Percentiles rank a stretch among this genome's conserved stretches.
phyloP scores from a whole-genome alignment of 306 rosid genomes.

The Malus asiatica region DNA sequence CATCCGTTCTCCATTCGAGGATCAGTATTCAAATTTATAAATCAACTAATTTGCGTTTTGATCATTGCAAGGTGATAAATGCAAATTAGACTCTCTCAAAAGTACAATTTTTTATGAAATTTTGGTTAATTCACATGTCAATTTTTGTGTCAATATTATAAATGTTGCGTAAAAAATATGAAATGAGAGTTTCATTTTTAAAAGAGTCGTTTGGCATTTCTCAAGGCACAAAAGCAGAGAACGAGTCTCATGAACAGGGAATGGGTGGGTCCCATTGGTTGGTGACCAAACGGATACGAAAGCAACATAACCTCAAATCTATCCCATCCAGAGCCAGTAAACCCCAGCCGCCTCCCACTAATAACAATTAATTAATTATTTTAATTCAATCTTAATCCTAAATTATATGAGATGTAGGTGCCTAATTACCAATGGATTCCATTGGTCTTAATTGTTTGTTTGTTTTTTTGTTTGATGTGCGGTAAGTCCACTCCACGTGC shows the following conservation, averaged over 20 bases:
- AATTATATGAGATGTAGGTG: background rate
- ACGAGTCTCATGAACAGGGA: too few relatives aligned
- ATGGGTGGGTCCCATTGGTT: constrained; percentile 37
- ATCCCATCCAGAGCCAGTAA: constrained; percentile 16
- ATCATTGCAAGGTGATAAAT: too few relatives aligned
- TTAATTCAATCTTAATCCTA: background rate
- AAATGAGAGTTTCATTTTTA: too few relatives aligned
- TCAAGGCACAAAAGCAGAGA: too few relatives aligned
- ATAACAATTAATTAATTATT: background rate
- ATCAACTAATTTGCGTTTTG: too few relatives aligned
- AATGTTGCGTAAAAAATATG: too few relatives aligned
- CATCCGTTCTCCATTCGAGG: too few relatives aligned
- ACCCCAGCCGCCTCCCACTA: constrained; percentile 43
- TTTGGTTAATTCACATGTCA: rapidly evolving
- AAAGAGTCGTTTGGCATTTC: too few relatives aligned
- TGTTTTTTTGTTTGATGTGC: background rate
- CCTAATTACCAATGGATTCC: background rate
- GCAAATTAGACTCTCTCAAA: too few relatives aligned
- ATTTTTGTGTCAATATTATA: too few relatives aligned
- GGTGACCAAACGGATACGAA: constrained; percentile 45
- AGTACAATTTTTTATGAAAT: too few relatives aligned
- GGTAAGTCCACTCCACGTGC: background rate
- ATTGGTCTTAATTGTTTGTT: background rate
- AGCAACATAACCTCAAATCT: constrained; percentile 8
- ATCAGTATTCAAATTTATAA: too few relatives aligned